phyloP scores from a whole-genome alignment of 2,329 filamentous ascomycete species.

The Huntiella bhutanensis region DNA sequence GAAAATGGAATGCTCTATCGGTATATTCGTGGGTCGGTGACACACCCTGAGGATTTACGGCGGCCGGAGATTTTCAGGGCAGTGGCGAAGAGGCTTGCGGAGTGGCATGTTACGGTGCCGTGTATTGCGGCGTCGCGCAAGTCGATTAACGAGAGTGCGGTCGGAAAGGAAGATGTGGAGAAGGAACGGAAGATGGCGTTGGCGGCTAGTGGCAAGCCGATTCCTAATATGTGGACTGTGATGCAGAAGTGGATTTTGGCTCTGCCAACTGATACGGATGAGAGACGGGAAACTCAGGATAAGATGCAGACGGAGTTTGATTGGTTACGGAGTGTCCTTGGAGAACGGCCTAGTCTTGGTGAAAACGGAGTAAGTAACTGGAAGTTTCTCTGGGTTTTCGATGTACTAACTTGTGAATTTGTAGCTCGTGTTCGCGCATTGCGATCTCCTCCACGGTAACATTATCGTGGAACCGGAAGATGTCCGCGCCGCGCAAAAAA shows the following conservation, averaged over 20 bases:
- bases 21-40: constrained; percentile 66
- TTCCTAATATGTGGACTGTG: constrained; percentile 85
- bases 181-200: constrained; percentile 25
- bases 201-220: constrained; percentile 45
- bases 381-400: background rate
- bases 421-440: constrained; percentile 80
- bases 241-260: constrained; percentile 92
- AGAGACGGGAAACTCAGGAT: constrained; percentile 47
- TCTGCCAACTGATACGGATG: constrained; percentile 53
- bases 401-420: background rate
- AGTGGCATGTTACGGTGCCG: constrained; percentile 73
- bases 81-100: constrained; percentile 64
- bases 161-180: constrained; percentile 13
- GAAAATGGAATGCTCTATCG: constrained; percentile 91
- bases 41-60: constrained; percentile 62
- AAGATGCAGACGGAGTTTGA: constrained; percentile 57
- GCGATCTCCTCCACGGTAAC: constrained; percentile 89
- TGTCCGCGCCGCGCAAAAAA: constrained; percentile 12
- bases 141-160: constrained; percentile 16
- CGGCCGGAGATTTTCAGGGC: constrained; percentile 59
- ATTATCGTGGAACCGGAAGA: constrained; percentile 57
- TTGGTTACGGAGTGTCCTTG: constrained; percentile 49
- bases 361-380: constrained; percentile 43
- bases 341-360: constrained; percentile 59
- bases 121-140: constrained; percentile 27